Evolutionary conservation across 495 filamentous ascomycete species (phyloP).

Genomic region (Aspergillus nanangensis): DNA sequence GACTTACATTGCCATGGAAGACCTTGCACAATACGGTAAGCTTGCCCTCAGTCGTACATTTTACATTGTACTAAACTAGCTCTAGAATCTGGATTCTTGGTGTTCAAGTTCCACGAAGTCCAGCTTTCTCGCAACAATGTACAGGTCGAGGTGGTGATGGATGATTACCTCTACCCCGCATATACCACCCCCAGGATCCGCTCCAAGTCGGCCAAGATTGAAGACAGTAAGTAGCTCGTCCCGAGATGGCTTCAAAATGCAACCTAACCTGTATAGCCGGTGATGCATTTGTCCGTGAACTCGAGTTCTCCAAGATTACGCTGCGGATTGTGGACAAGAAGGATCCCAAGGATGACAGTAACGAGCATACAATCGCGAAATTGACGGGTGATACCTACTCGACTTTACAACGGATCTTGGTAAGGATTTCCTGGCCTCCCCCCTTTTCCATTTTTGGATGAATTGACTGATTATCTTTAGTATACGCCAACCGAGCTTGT

Average conservation of each 20-base stretch:
- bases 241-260: no score
- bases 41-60: background rate
- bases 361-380: slow-evolving; percentile 72
- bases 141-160: slow-evolving; percentile 84
- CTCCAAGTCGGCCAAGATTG: slow-evolving; percentile 60
- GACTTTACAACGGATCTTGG: slow-evolving; percentile 79
- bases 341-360: slow-evolving; percentile 68
- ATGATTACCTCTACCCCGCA: slow-evolving; percentile 89
- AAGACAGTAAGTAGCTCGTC: slow-evolving; percentile 76
- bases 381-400: slow-evolving; percentile 80
- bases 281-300: slow-evolving; percentile 92
- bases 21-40: slow-evolving; percentile 71
- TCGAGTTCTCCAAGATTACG: slow-evolving; percentile 91
- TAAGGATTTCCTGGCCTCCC: slow-evolving; percentile 68
- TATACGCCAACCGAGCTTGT: slow-evolving; percentile 83
- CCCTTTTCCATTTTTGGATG: slow-evolving; percentile 59
- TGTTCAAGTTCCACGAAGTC: slow-evolving; percentile 90
- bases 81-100: slow-evolving; percentile 81
- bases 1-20: slow-evolving; percentile 69
- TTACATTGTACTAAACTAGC: slow-evolving; percentile 14
- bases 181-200: slow-evolving; percentile 75
- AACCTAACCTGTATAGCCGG: slow-evolving; percentile 51
- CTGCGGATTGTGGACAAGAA: slow-evolving; percentile 73
- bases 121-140: slow-evolving; percentile 71
- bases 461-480: slow-evolving; percentile 50